Conservation (phyloP, 202 grass and related monocot genomes). For the Carex sylvatica region DNA sequence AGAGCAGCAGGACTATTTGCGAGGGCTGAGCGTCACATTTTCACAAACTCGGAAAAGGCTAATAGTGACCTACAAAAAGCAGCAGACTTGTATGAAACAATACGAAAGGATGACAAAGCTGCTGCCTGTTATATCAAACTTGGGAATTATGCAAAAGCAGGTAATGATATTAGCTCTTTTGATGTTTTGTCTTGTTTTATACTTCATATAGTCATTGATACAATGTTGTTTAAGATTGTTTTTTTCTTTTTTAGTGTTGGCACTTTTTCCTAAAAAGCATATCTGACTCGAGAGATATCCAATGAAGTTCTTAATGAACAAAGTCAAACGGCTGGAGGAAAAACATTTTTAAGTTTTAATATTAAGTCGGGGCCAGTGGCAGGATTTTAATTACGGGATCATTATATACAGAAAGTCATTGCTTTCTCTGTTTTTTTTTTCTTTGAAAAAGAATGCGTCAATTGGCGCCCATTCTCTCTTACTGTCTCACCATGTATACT, state of each 20-base stretch:
- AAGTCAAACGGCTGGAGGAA: not conserved
- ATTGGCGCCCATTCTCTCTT: not conserved
- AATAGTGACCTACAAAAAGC: conserved; percentile 45
- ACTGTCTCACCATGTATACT: too few relatives aligned
- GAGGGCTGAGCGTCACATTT: conserved; percentile 51
- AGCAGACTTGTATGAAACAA: conserved; percentile 70
- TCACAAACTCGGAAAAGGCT: conserved; percentile 45
- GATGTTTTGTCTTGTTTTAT: not conserved
- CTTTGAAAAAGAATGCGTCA: not conserved
- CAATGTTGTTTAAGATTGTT: not conserved
- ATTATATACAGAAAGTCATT: not conserved
- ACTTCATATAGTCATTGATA: not conserved
- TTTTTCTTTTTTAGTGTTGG: not conserved
- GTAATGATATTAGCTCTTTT: conserved; percentile 24
- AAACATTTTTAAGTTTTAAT: not conserved
- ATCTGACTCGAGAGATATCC: not conserved
- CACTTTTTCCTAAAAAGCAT: not conserved
- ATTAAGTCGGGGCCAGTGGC: not conserved
- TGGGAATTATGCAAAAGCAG: conserved; percentile 64
- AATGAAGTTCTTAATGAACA: not conserved
- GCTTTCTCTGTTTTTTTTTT: not conserved
- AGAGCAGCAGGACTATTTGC: conserved; percentile 72
- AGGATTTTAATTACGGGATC: not conserved
- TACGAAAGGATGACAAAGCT: conserved; percentile 64
- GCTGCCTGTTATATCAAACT: conserved; percentile 73